Evolutionary conservation across 1,139 yeast genomes (phyloP), one percentile per base, ranked within the genome.

Genomic region (Saccharomyces hybrid): DNA sequence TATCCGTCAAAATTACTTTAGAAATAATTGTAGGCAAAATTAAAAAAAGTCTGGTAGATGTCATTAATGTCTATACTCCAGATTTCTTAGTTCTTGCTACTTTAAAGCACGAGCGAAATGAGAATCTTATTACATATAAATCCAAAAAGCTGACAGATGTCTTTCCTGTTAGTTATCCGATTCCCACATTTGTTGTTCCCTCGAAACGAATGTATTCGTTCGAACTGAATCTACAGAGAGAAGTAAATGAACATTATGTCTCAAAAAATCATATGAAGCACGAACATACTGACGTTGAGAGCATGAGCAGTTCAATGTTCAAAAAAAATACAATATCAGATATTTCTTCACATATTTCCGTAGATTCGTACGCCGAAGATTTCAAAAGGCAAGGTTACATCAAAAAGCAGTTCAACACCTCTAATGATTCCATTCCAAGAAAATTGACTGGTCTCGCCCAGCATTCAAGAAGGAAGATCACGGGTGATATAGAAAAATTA

Each of bases 111-210:
- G 57, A 59, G 52, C 57, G 64, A 49, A 56, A 53, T 29, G 58
- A 54, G 26, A 51, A 46, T 19, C 44, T 62, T n/a, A 46, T 62
- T 1, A 38, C 29, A 23, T 62, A 59, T 59, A 56, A 54, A 48
- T 54, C 59, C 3, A 68, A 82, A 14, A 77, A 81, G 58, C 67
- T 86, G 48, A 78, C 84, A 29, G 91, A 86, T 65, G 71, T 85
- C 52, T 71, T 86, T 52, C 84, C 84, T 44, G 81, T 79, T 58
- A 75, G 78, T 58, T 84, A 78, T 62, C 85, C 87, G 1, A 74
- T 84, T 13, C 93, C 95, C 0, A 79, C 83, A 5, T 75, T 85
- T 32, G 78, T 85, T 32, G 85, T 82, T 0, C 90, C 93, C 0
- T 83, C 88, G 0, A 73, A 77, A 60, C 82, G 85, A 59, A 78